These are phyloP conservation scores for Mikania micrantha DNA, from an alignment of 129 eudicot genomes.

Conservation along the genomic window DNA sequence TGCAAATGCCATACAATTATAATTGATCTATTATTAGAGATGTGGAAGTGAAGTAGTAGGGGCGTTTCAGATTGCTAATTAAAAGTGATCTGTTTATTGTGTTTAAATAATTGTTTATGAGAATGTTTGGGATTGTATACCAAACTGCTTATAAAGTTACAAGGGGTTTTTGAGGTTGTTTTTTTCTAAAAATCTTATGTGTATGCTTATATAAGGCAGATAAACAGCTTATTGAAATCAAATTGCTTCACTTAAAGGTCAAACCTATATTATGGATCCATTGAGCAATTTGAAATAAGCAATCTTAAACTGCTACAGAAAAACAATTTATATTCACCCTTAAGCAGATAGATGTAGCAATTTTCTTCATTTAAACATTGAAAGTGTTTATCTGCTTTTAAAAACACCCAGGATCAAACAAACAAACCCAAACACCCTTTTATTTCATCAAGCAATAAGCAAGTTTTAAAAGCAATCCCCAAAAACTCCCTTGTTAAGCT, in stretches of 20 bases:
- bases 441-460: no score
- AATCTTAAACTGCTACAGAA: not conserved
- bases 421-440: no score
- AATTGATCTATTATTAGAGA: not conserved
- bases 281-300: not conserved
- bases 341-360: not conserved
- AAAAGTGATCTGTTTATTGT: not conserved
- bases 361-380: not conserved
- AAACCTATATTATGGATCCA: not conserved
- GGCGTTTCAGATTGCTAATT: not conserved
- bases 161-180: no score
- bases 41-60: not conserved
- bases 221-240: no score
- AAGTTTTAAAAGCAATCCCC: no score
- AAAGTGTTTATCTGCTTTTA: not conserved
- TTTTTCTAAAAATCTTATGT: no score
- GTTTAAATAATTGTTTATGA: no score
- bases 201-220: no score
- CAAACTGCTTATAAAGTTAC: no score
- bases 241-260: no score
- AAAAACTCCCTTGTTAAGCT: not conserved
- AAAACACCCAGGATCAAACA: not conserved
- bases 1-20: not conserved
- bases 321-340: not conserved
- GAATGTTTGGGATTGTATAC: no score